Evolutionary conservation across 1,284 basidiomycete genomes (phyloP).

Genomic region (Boletus smithii): DNA sequence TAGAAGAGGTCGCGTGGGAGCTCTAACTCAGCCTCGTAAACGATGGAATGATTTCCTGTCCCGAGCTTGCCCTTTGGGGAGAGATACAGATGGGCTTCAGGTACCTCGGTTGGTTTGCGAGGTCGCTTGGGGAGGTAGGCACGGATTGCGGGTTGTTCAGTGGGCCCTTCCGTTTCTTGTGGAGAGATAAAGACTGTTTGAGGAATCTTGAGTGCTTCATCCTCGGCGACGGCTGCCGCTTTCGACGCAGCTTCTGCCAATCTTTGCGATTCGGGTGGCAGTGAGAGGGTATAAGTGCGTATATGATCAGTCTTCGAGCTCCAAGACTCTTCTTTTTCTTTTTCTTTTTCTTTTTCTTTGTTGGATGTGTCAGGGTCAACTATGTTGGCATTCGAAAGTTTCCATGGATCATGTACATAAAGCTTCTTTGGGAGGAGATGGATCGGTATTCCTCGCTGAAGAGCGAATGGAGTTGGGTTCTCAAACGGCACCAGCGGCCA

Average conservation of each 20-base stretch:
- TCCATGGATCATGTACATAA: slow-evolving; percentile 24
- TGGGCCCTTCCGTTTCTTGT: slow-evolving; percentile 11
- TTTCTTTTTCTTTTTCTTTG: too few species aligned
- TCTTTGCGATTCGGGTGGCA: slow-evolving; percentile 5
- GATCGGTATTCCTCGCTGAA: slow-evolving; percentile 16
- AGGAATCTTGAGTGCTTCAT: background rate
- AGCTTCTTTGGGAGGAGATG: slow-evolving; percentile 24
- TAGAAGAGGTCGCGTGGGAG: slow-evolving; percentile 38
- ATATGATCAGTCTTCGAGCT: slow-evolving; percentile 11
- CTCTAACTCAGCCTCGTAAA: slow-evolving; percentile 40
- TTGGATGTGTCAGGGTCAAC: too few species aligned
- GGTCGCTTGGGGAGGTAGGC: slow-evolving; percentile 13
- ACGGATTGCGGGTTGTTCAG: slow-evolving; percentile 13
- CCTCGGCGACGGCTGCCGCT: background rate
- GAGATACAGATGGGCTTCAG: slow-evolving; percentile 42
- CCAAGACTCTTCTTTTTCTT: slow-evolving; percentile 6
- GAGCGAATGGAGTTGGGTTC: slow-evolving; percentile 2
- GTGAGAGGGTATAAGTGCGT: slow-evolving; percentile 14
- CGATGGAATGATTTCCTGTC: slow-evolving; percentile 38
- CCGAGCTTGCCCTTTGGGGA: slow-evolving; percentile 32
- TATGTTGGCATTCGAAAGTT: background rate
- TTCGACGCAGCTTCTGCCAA: slow-evolving; percentile 1
- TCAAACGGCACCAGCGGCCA: slow-evolving; percentile 22
- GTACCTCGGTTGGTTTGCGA: slow-evolving; percentile 14
- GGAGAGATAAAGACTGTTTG: slow-evolving; percentile 9